A percentile compares a stretch with the other conserved stretches of the same genome.
Conservation (phyloP, 148 eudicot genomes). For the Rhododendron vialii region DNA sequence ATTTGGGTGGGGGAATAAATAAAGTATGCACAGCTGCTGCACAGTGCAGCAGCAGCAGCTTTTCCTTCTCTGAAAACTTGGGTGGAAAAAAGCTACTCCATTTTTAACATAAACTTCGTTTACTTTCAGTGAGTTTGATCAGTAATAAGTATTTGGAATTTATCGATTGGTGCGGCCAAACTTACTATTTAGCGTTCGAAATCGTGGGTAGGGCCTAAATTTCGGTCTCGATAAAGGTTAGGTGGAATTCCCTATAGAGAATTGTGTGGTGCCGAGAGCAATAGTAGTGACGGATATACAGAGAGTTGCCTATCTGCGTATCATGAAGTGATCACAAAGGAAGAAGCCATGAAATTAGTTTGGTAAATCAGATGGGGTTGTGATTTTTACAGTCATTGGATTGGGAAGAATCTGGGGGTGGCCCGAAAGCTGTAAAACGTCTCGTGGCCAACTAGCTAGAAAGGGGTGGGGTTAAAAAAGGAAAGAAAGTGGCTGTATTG, state of each 20-base stretch:
- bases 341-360: neutral
- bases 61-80: neutral
- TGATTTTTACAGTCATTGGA: neutral
- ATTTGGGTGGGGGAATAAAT: neutral
- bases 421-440: slow-evolving; percentile 25
- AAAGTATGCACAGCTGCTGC: slow-evolving; percentile 9
- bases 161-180: neutral
- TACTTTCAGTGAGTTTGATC: neutral
- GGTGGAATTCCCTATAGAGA: neutral
- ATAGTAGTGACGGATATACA: too few relatives aligned
- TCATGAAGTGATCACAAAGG: neutral
- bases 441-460: slow-evolving; percentile 36
- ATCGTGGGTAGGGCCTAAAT: neutral
- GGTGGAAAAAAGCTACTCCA: neutral
- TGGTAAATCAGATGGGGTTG: neutral
- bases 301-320: neutral
- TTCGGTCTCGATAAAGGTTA: neutral
- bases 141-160: neutral
- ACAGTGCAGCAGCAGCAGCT: neutral
- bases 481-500: neutral
- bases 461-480: slow-evolving; percentile 6
- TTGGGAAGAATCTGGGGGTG: neutral
- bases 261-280: neutral
- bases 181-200: neutral
- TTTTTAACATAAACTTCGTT: neutral